These are phyloP conservation scores for Rubroshorea leprosula DNA, from an alignment of 345 rosid species.

Conservation along the genomic window DNA sequence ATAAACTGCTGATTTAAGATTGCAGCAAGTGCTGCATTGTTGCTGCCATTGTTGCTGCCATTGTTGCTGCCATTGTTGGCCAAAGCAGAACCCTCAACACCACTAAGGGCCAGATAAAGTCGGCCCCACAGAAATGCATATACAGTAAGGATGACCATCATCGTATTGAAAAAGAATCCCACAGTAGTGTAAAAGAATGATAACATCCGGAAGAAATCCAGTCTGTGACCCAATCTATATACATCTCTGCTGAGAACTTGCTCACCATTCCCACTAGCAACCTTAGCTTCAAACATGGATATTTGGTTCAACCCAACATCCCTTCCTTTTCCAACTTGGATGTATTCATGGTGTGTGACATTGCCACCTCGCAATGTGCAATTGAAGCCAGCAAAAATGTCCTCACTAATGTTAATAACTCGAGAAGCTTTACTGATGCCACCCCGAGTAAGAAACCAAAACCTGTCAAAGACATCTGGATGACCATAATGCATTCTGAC, in stretches of 20 bases:
- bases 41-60: constrained; percentile 18
- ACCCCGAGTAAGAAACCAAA: constrained; percentile 83
- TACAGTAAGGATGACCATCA: constrained; percentile 64
- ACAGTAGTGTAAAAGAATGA: constrained; percentile 72
- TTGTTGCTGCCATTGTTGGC: constrained; percentile 24
- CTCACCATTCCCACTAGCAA: constrained; percentile 93
- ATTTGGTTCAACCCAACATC: constrained; percentile 90
- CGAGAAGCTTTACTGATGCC: constrained; percentile 89
- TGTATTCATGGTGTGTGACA: constrained; percentile 90
- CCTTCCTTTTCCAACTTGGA: constrained; percentile 91
- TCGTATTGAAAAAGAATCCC: constrained; percentile 69
- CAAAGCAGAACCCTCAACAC: constrained; percentile 52
- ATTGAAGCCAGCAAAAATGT: constrained; percentile 90
- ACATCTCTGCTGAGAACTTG: constrained; percentile 88
- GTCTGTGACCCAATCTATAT: constrained; percentile 78
- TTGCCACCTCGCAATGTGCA: constrained; percentile 90
- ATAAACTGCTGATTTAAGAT: constrained; percentile 86
- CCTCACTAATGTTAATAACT: constrained; percentile 86
- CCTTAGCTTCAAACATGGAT: constrained; percentile 84
- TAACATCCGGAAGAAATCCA: constrained; percentile 85
- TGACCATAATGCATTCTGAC: constrained; percentile 92
- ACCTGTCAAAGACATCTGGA: constrained; percentile 89
- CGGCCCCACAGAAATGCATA: constrained; percentile 84
- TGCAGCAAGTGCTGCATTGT: constrained; percentile 53
- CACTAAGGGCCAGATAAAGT: constrained; percentile 82